Evolutionary conservation across 257 asterid species (phyloP).

Genomic region (Nicotiana attenuata): DNA sequence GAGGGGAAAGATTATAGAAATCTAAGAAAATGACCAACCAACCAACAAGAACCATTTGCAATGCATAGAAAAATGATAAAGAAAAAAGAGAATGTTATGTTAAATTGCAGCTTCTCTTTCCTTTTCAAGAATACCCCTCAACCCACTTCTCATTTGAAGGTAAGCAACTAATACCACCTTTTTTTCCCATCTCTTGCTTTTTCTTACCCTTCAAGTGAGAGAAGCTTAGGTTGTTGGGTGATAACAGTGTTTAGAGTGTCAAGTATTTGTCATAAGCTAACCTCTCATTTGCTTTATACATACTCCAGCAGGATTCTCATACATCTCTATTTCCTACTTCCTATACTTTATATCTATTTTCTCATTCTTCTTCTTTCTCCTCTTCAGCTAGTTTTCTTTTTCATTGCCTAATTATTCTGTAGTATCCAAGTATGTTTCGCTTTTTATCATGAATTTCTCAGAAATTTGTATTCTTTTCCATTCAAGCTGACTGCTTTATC

Average conservation of each 20-base stretch:
- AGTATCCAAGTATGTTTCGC: background rate
- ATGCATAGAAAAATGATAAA: background rate
- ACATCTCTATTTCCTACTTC: conserved; percentile 11
- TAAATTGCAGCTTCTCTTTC: conserved; percentile 49
- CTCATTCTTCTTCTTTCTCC: background rate
- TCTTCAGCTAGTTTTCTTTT: background rate
- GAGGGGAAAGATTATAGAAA: conserved; percentile 11
- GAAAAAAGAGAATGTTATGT: conserved; percentile 14
- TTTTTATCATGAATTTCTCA: background rate
- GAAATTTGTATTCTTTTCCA: background rate
- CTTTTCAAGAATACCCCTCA: conserved; percentile 43
- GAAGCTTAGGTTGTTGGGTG: conserved; percentile 57
- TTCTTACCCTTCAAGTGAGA: conserved; percentile 71
- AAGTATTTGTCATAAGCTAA: conserved; percentile 38
- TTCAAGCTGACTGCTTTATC: conserved; percentile 7
- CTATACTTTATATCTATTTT: conserved; percentile 6
- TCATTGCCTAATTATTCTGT: background rate
- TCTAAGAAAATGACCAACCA: conserved; percentile 47
- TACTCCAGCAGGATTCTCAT: conserved; percentile 63
- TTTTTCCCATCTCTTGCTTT: conserved; percentile 23
- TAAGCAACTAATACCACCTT: conserved; percentile 41
- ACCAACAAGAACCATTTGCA: conserved; percentile 32
- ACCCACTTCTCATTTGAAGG: conserved; percentile 34
- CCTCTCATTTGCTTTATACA: conserved; percentile 57
- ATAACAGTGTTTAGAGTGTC: conserved; percentile 25